Evolutionary conservation across 495 filamentous ascomycete genomes (phyloP).

Genomic region (Tuber umbilicatum): DNA sequence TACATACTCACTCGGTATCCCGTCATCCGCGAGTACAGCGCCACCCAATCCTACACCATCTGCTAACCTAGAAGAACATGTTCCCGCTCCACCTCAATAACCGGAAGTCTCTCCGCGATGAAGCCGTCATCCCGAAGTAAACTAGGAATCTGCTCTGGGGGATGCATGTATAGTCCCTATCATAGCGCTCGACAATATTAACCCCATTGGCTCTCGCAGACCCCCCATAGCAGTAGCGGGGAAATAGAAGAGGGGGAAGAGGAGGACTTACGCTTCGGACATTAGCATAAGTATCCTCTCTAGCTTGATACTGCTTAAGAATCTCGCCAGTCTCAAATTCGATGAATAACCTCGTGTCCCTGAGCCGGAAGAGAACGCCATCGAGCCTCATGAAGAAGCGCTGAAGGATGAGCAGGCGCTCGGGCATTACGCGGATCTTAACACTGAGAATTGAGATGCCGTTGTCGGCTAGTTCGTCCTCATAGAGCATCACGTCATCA

Average conservation of each 20-base stretch:
- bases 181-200: constrained; percentile 25
- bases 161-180: constrained; percentile 60
- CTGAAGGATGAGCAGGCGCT: constrained; percentile 70
- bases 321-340: constrained; percentile 79
- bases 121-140: constrained; percentile 77
- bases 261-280: constrained; percentile 60
- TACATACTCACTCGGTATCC: background rate
- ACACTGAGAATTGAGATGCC: constrained; percentile 79
- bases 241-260: constrained; percentile 8
- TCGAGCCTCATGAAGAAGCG: constrained; percentile 94
- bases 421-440: constrained; percentile 88
- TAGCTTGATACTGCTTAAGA: constrained; percentile 78
- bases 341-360: constrained; percentile 86
- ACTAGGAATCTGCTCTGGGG: constrained; percentile 64
- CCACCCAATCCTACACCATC: background rate
- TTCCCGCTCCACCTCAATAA: constrained; percentile 51
- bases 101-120: constrained; percentile 63
- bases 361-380: constrained; percentile 73
- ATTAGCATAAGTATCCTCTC: constrained; percentile 70
- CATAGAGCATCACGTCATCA: constrained; percentile 90
- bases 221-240: background rate
- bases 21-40: background rate
- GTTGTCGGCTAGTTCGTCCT: constrained; percentile 96
- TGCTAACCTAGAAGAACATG: constrained; percentile 14
- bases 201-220: background rate